These are phyloP conservation scores for Lactifluus pinguis DNA, from an alignment of 768 basidiomycete species.

Conservation along the genomic window DNA sequence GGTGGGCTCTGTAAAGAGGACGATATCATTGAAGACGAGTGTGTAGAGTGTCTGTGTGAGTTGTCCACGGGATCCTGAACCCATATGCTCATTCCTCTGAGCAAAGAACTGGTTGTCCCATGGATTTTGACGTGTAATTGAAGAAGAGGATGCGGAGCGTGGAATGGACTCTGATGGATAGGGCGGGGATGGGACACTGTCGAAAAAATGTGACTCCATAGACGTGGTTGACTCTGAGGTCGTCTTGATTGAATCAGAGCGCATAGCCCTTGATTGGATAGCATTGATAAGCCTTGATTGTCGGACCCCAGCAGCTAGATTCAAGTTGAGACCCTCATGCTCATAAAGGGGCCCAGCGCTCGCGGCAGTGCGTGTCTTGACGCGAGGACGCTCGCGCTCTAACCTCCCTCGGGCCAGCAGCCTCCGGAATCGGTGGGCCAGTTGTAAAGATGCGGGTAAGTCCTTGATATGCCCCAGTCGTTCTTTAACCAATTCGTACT, in stretches of 20 bases:
- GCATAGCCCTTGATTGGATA: conserved; percentile 8
- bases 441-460: conserved; percentile 39
- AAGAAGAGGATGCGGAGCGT: background rate
- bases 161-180: background rate
- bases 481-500: conserved; percentile 65
- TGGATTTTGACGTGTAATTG: background rate
- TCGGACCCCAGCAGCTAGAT: conserved; percentile 2
- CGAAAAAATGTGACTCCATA: conserved; percentile 9
- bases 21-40: conserved; percentile 60
- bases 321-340: background rate
- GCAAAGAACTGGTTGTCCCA: conserved; percentile 6
- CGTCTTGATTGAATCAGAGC: conserved; percentile 17
- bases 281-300: conserved; percentile 17
- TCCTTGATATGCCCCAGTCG: conserved; percentile 53
- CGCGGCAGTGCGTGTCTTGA: background rate
- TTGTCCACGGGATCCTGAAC: background rate
- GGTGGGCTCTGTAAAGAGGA: conserved; percentile 45
- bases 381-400: conserved; percentile 33
- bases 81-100: background rate
- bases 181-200: background rate
- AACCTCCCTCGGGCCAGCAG: conserved; percentile 62
- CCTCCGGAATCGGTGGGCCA: conserved; percentile 67
- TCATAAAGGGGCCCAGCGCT: background rate
- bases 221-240: conserved; percentile 15
- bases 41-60: conserved; percentile 14